Percentiles rank a stretch among this genome's conserved stretches.
Conservation (phyloP, 768 basidiomycete species). For the Boletus reticuloceps region DNA sequence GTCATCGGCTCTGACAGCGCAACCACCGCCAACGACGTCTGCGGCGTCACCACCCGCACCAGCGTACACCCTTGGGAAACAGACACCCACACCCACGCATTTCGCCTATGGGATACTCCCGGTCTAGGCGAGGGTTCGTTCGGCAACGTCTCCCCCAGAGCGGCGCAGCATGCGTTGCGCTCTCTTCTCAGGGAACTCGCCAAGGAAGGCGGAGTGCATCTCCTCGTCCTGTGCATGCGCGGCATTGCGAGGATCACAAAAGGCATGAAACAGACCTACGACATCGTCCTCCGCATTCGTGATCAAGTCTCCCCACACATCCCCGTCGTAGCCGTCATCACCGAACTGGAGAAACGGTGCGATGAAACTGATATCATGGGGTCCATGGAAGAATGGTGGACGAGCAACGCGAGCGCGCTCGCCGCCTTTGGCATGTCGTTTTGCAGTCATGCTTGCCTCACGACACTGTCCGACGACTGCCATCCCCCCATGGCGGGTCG, state of each 20-base stretch:
- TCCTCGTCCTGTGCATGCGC: conserved; percentile 26
- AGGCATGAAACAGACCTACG: conserved; percentile 22
- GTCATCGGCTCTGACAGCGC: conserved; percentile 15
- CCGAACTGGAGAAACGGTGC: conserved; percentile 25
- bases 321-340: conserved; percentile 25
- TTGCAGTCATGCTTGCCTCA: conserved; percentile 22
- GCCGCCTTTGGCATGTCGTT: conserved; percentile 14
- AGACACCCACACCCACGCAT: conserved; percentile 13
- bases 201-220: conserved; percentile 25
- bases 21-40: conserved; percentile 18
- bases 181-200: conserved; percentile 16
- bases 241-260: conserved; percentile 17
- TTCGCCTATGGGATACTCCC: conserved; percentile 25
- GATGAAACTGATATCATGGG: conserved; percentile 1
- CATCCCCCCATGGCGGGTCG: conserved; percentile 19
- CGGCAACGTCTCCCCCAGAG: conserved; percentile 21
- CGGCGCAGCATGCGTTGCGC: conserved; percentile 18
- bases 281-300: conserved; percentile 15
- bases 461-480: conserved; percentile 20
- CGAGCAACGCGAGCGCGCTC: not conserved
- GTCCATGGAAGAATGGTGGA: conserved; percentile 28
- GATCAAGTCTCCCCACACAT: conserved; percentile 18
- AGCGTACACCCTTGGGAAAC: conserved; percentile 18
- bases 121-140: conserved; percentile 23
- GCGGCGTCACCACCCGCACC: conserved; percentile 20